Conservation (phyloP, 2,329 filamentous ascomycete species). For the Clathrospora elynae region DNA sequence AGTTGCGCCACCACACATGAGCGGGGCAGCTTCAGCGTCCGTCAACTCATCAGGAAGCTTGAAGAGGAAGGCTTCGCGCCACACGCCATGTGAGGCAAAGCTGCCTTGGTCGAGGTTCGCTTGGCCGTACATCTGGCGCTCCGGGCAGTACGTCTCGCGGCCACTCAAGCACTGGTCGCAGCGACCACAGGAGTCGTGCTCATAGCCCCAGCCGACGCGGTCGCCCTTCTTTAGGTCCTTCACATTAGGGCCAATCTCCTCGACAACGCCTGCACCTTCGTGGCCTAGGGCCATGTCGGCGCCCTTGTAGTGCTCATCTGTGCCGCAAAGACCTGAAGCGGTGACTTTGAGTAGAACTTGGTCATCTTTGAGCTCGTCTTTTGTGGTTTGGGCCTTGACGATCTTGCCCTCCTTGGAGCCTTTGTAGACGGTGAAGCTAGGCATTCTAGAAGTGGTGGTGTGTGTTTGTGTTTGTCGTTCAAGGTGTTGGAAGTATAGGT, state of each 20-base stretch:
- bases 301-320: constrained; percentile 55
- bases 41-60: constrained; percentile 52
- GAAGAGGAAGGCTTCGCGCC: constrained; percentile 56
- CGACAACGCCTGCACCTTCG: constrained; percentile 60
- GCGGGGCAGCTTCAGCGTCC: constrained; percentile 55
- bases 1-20: constrained; percentile 59
- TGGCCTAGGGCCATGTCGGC: constrained; percentile 58
- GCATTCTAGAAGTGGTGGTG: constrained; percentile 39
- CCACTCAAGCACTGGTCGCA: constrained; percentile 55
- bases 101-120: constrained; percentile 56
- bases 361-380: constrained; percentile 53
- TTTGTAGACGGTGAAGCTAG: constrained; percentile 66
- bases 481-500: neutral
- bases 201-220: constrained; percentile 59
- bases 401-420: constrained; percentile 64
- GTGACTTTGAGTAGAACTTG: constrained; percentile 68
- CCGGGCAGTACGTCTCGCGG: constrained; percentile 52
- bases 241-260: constrained; percentile 54
- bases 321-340: constrained; percentile 70
- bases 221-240: constrained; percentile 57
- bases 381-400: constrained; percentile 55
- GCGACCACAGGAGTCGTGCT: constrained; percentile 52
- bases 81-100: constrained; percentile 54
- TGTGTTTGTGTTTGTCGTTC: constrained; percentile 1
- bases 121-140: constrained; percentile 52